Evolutionary conservation across 176 grass and related monocot genomes (phyloP), one percentile per base, ranked within the genome.

Genomic region (Areca catechu): DNA sequence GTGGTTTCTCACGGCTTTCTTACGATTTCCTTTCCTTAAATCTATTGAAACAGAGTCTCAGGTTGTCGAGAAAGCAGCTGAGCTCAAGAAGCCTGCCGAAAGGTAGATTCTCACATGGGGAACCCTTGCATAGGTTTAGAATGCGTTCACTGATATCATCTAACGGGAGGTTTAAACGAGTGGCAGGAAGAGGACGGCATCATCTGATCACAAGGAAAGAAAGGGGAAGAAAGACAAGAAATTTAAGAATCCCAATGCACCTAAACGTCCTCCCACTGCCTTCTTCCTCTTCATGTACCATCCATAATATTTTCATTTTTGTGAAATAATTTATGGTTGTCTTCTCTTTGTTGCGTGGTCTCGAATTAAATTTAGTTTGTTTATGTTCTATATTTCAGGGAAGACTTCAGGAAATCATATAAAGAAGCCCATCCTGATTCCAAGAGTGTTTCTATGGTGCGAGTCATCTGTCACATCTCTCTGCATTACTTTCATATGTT

Each of bases 261-360:
- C 61, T 52, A 97, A 97, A 78, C 87, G 87, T 50, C 63, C 86
- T 15, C 78, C 61, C 2, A 91, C 81, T 7, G 93, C 93, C 19
- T 91, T 88, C 80, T 88, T 97, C 71, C 60, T 97, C 51, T 91
- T 97, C 75, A 78, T 98, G 83, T 90, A 12, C 34, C 10, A 43
- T 5, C 9, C 3, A 12, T 12, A 43, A 43, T 10, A 12, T 34
- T 2, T 43, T 43, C 10, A 43, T 43, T 43, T 29, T 43, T 2
- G 34, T 43, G 34, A 43, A 82, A 43, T 43, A 43, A 43, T 43
- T 43, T 43, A 43, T 10, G 2, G 4, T 24, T 37, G 0, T 50
- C 6, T 48, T 16, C 54, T 49, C 20, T 62, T 49, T 49, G 4
- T 64, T 4, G 10, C 15, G 10, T 64, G n/a, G 20, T 20, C 5